Evolutionary conservation across 495 filamentous ascomycete species (phyloP).

Genomic region (Penicillium riverlandense): DNA sequence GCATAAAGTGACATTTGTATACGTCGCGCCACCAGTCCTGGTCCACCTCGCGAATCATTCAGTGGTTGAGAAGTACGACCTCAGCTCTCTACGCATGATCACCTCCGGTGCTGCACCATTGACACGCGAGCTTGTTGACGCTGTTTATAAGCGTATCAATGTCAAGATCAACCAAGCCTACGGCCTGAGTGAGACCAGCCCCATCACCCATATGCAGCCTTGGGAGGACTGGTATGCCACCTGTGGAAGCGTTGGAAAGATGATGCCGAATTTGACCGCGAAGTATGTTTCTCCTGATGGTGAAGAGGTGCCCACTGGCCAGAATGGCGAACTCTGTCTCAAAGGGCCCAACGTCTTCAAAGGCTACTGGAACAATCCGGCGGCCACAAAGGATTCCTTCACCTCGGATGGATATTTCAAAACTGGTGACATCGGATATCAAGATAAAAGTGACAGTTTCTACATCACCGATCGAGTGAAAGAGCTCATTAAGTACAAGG

Average conservation of each 20-base stretch:
- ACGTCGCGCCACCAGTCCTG: constrained; percentile 76
- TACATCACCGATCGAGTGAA: constrained; percentile 52
- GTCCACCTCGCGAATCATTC: constrained; percentile 66
- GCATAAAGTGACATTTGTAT: constrained; percentile 61
- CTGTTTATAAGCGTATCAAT: constrained; percentile 55
- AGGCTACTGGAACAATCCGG: constrained; percentile 43
- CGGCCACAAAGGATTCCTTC: constrained; percentile 40
- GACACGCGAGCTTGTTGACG: constrained; percentile 62
- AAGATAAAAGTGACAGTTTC: constrained; percentile 36
- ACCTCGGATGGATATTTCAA: constrained; percentile 49
- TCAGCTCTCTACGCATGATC: constrained; percentile 64
- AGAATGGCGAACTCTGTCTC: constrained; percentile 54
- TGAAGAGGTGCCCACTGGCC: constrained; percentile 17
- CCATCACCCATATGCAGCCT: constrained; percentile 5
- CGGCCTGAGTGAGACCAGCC: constrained; percentile 64
- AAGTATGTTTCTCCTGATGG: constrained; percentile 55
- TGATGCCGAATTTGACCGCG: constrained; percentile 65
- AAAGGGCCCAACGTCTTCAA: constrained; percentile 49
- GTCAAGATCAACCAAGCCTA: constrained; percentile 68
- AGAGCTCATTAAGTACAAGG: constrained; percentile 38
- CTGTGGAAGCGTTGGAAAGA: constrained; percentile 61
- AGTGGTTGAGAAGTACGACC: constrained; percentile 58
- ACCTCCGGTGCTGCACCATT: constrained; percentile 78
- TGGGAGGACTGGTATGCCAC: constrained; percentile 17
- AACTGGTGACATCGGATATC: constrained; percentile 51